Evolutionary conservation across 106 monocot species (phyloP), one percentile per base, ranked within the genome.

Genomic region (Hemerocallis citrina): DNA sequence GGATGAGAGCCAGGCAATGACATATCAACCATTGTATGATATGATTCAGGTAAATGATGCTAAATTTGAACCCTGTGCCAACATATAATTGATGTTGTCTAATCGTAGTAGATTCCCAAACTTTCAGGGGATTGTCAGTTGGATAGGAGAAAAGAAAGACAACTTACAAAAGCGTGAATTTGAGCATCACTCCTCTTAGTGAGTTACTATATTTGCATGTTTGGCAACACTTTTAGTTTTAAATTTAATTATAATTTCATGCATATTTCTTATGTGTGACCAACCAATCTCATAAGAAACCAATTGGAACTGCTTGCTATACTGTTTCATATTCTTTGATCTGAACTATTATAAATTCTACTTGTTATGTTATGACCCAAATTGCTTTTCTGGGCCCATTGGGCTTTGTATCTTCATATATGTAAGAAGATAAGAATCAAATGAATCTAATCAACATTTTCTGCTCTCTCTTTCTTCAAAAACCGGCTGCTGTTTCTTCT

Each of bases 111-210:
- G 8, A 3, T 62, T 24, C 29, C 34, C 16, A 52, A 73, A 55
- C 71, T 7, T 56, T 14, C 81, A 98, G 98, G 98, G 85, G 28
- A 75, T 99, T 35, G 75, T 78, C n/a, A 68, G 85, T 64, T 99
- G 98, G 98, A 85, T 99, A 25, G 35, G 50, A 68, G 74, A 75
- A 9, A 77, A 63, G 66, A 77, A 80, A 74, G 42, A 71, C 24
- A 75, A 62, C 38, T 72, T 98, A 51, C 75, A 92, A 43, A 85
- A 88, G 57, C 62, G 47, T 71, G 92, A 78, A 52, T 98, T 88
- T 78, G 92, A 92, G 66, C 81, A 76, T 69, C 77, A 88, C 62
- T 77, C 81, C 36, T 88, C 88, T 59, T 76, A 70, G 98, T 99
- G 57, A 77, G 96, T 52, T 46, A 27, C 47, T 46, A 19, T 2